Base-by-base conservation (phyloP, 371 early-diverging fungal genomes). In the Rhizomucor pusillus region DNA sequence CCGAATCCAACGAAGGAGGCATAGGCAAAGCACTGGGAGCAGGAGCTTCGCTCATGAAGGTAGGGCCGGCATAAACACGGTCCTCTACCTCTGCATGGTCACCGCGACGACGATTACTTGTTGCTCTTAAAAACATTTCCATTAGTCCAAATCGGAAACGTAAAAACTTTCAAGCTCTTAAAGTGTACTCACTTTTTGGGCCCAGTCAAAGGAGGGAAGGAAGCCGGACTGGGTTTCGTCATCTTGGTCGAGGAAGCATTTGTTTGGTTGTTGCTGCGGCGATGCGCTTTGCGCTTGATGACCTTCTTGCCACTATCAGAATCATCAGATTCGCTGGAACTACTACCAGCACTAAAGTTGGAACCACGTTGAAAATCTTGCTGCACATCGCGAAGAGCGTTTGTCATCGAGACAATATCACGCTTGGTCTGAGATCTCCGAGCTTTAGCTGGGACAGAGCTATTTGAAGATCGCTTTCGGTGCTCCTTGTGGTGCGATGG, bases 21-120 rank as follows among this genome's bases (percentile, higher is more conserved):
- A 90, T 76, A 40, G 90, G 90, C 39, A 90, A 69, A 34, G 79
- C 76, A 51, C 76, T 75, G 2, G 90, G 85, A 18, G 86, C 85
- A 47, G 90, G 90, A n/a, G 90, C 82, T 69, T 89, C 89, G 58
- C 86, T 88, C 29, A 29, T 29, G 59, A 90, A 90, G 23, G 83
- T 86, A 5, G 90, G 88, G 36, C 90, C 90, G 33, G 90, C 90
- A 59, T 89, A 90, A 35, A 82, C 69, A 54, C 62, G 69, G 29
- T 29, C 29, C 29, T 29, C 29, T 7, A 7, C 7, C 3, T 29
- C 29, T 29, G 29, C 29, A 29, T 29, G 29, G 29, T 29, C 29
- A 29, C 29, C 29, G 3, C 29, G 29, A 29, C 29, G 29, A 29
- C 29, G 29, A 29, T 29, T 29, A 29, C 29, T 29, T 29, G 29